Base-by-base conservation (phyloP, 2,329 filamentous ascomycete genomes). In the Penicillium verrucosum region DNA sequence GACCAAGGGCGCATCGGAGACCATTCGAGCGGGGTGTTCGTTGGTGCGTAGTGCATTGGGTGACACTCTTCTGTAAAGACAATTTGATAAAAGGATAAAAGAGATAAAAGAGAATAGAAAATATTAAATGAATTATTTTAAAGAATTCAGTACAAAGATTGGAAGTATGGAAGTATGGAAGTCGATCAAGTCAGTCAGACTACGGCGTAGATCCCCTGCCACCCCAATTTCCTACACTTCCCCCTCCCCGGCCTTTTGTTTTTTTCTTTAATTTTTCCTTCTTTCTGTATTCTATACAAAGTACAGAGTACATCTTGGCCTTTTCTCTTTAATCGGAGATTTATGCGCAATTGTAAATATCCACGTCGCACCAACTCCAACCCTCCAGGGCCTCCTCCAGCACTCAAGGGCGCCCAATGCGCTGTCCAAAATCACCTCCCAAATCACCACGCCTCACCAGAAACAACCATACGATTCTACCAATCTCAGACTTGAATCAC, bases 31-130 rank as follows among this genome's bases (percentile, higher is more conserved):
- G 2, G 94, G 93, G 6, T 94, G 92, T 74, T 96, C 90, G 41
- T 81, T 99, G 65, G 91, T 97, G 49, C 82, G 94, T 57, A 97
- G 93, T 72, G 93, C 92, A 5, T 79, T 97, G 62, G 94, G 94
- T 21, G 94, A 99, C 80, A 95, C 90, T 48, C 77, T 97, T 67
- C 78, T 97, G 71, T 97, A 78, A 78, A 32, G 38, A 40, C 23
- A 32, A 43, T 29, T 32, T 3, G 16, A 49, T 51, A 41, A 54
- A 38, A 23, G 27, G 11, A 18, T 18, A 18, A 18, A 18, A 18
- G 18, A 18, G 18, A 9, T 16, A 16, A 34, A 23, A 34, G 32
- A 16, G 32, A 46, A 23, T 25, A 41, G 14, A 8, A 29, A 32
- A 16, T 45, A 21, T 34, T 36, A n/a, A 34, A 23, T 23, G 44